phyloP scores from a whole-genome alignment of 805 yeast species.

The Candida pseudofarinosa region DNA sequence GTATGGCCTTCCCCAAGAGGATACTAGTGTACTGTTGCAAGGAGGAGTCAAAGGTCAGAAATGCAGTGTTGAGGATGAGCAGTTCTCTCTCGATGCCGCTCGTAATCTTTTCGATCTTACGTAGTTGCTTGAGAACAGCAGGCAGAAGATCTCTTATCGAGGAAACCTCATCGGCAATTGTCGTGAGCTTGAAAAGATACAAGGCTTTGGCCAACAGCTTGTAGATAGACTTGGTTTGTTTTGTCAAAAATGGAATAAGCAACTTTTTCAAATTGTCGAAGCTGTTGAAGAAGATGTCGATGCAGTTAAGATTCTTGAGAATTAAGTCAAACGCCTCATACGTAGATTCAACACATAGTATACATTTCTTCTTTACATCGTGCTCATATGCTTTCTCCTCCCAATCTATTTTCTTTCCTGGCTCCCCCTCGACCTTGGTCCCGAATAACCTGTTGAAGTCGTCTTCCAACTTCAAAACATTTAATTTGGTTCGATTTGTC shows the following conservation, averaged over 20 bases:
- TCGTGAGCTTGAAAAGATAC: constrained; percentile 25
- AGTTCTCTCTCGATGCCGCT: constrained; percentile 34
- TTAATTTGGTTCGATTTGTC: constrained; percentile 19
- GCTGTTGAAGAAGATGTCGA: constrained; percentile 34
- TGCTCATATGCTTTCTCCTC: constrained; percentile 23
- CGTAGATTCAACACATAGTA: constrained; percentile 13
- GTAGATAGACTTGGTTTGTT: constrained; percentile 27
- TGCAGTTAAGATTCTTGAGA: constrained; percentile 26
- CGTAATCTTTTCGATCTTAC: constrained; percentile 35
- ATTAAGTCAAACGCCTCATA: constrained; percentile 15
- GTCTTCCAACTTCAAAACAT: constrained; percentile 24
- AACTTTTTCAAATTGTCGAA: constrained; percentile 37
- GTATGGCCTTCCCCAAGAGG: constrained; percentile 37
- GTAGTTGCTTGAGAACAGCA: constrained; percentile 23
- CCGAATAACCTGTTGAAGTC: constrained; percentile 29
- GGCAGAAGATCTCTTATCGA: constrained; percentile 18
- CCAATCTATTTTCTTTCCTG: constrained; percentile 16
- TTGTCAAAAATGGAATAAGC: constrained; percentile 30
- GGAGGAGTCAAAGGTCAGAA: constrained; percentile 29
- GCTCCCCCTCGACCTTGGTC: constrained; percentile 6
- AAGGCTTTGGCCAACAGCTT: constrained; percentile 22
- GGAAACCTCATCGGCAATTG: constrained; percentile 26
- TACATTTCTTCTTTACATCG: constrained; percentile 17
- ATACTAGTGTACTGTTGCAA: constrained; percentile 34
- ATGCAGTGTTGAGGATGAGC: constrained; percentile 23